These are phyloP conservation scores for Akanthomyces muscarius DNA, from an alignment of 2,329 filamentous ascomycete species.

Conservation along the genomic window DNA sequence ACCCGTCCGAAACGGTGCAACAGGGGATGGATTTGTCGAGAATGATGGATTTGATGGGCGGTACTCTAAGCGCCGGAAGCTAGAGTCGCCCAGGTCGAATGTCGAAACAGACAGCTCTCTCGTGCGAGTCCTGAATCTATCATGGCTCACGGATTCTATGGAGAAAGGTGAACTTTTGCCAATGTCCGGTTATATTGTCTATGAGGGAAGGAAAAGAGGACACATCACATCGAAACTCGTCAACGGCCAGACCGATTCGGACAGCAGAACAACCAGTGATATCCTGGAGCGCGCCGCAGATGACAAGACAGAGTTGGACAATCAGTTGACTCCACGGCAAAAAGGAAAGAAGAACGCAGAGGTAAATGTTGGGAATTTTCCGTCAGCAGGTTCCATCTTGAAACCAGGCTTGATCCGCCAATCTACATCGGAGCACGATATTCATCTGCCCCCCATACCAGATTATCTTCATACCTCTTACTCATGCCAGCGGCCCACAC, in stretches of 20 bases:
- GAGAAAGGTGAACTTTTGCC: constrained; percentile 42
- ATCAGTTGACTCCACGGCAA: background rate
- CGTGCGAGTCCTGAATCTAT: constrained; percentile 53
- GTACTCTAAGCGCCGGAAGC: constrained; percentile 22
- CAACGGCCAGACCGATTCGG: background rate
- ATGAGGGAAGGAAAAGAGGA: constrained; percentile 41
- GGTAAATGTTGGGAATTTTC: background rate
- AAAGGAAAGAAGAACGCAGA: background rate
- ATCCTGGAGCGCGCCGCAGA: constrained; percentile 24
- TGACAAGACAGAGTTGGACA: constrained; percentile 16
- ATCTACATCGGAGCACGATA: constrained; percentile 76
- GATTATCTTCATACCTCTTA: constrained; percentile 60
- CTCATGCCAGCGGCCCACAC: constrained; percentile 77
- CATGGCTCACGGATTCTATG: constrained; percentile 56
- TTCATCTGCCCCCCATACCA: constrained; percentile 61
- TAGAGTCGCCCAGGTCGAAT: background rate
- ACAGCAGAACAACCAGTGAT: background rate
- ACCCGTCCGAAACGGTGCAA: constrained; percentile 24
- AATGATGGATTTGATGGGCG: constrained; percentile 14
- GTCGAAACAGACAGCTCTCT: background rate
- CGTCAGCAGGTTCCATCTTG: background rate
- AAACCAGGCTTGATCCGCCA: constrained; percentile 53
- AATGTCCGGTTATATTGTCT: constrained; percentile 49
- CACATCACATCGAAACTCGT: background rate
- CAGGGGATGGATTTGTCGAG: background rate